Evolutionary conservation across 2,329 filamentous ascomycete species (phyloP), one percentile per base, ranked within the genome.

Genomic region (Thielaviopsis musarum): DNA sequence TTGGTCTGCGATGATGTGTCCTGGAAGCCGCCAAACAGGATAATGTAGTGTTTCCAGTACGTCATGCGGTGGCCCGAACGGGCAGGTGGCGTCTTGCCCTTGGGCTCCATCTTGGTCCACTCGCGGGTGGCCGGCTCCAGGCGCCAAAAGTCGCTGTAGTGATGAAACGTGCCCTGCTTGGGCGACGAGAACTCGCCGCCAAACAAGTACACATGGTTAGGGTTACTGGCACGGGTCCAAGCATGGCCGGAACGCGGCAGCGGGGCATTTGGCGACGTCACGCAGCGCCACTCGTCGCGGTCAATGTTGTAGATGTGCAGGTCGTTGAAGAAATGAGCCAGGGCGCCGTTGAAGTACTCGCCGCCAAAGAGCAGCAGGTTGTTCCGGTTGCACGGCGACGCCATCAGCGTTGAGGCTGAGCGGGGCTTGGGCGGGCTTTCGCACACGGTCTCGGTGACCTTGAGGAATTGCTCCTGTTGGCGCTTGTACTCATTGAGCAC

Each of bases 81-180:
- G 2, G 91, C 90, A 1, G 88, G 85, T 48, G 91, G 91, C 41
- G 79, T 79, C 70, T 87, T 88, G 61, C 87, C 87, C 74, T 81
- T 81, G 66, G 77, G 78, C 70, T 98, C 93, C 38, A 98, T 77
- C 62, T 91, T 86, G 60, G 83, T 87, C 93, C 93, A 98, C 74
- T 98, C 93, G 66, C 90, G 79, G 7, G 81, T 84, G 9, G 78
- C 79, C 0, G 91, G 87, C 68, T 97, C 91, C 52, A 97, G 79
- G 56, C 86, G 80, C 91, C 93, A 98, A 70, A 98, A 97, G 73
- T 97, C 93, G 67, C 95, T 95, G 74, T 98, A 98, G 72, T 98
- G 93, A 70, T 98, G 96, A 68, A 98, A 98, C 0, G 91, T 97
- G 3, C 93, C 93, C 72, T 97, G 93, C 69, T 96, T 97, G 1